Base-by-base conservation (phyloP, 176 grass and related monocot genomes). In the Zea luxurians region DNA sequence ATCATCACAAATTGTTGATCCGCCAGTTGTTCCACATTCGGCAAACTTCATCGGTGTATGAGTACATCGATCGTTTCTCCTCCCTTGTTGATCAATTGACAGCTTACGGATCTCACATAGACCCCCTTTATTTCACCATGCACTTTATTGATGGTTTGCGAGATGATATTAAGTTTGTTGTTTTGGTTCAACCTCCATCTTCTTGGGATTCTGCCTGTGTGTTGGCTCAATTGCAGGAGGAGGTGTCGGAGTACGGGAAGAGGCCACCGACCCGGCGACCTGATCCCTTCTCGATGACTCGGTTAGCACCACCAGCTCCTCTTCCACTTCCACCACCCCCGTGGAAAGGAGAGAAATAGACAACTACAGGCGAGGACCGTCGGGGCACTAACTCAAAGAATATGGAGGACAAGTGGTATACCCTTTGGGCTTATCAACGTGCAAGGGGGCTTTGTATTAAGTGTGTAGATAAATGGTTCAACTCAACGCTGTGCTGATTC, bases 281-380 rank as follows among this genome's bases (percentile, higher is more conserved):
- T 27, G 58, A 61, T 20, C 1, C 4, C 1, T 2, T 7, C 1
- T 3, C 0, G 2, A 3, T 0, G 0, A 1, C 4, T 7, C 0
- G 3, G 3, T 4, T 7, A 10, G 2, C 16, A 2, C 7, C 8
- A 1, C 3, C 7, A 8, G 6, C 15, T 1, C 58, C 58, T 3
- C 1, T 61, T 0, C 58, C 58, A 8, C 8, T 60, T 4, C 18
- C 18, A 2, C 58, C 4, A 0, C 53, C 53, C 0, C 53, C 53
- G 2, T 10, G 16, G 5, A 17, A 2, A 1, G 4, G 4, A 15
- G n/a, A n/a, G 27, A 27, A 27, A 27, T 1, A 27, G 27, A 27
- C 27, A 27, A 27, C 27, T 27, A 27, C 0, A 1, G 27, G 27
- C 27, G 27, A 27, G 27, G 27, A 27, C 27, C 27, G 27, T 27